These are phyloP conservation scores for Smittium culicis DNA, from an alignment of 371 early-diverging fungal genomes.

Conservation along the genomic window DNA sequence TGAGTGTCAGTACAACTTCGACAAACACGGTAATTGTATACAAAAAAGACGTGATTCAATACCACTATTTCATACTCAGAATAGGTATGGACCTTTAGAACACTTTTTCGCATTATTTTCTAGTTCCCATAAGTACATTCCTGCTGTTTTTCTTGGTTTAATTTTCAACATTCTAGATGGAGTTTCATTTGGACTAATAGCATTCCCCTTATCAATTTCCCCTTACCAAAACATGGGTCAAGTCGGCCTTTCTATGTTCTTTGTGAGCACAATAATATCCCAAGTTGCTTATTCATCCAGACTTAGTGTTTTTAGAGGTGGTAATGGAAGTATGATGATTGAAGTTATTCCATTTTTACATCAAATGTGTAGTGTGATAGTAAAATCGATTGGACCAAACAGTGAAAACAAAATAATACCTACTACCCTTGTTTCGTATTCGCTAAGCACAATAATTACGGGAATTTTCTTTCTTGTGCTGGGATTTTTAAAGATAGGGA, in stretches of 20 bases:
- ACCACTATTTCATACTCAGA: too few relatives aligned
- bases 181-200: slow-evolving; percentile 81
- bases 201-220: slow-evolving; percentile 66
- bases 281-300: slow-evolving; percentile 73
- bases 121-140: slow-evolving; percentile 52
- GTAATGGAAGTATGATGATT: slow-evolving; percentile 89
- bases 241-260: slow-evolving; percentile 86
- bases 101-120: too few relatives aligned
- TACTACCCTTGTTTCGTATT: too few relatives aligned
- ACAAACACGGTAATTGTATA: too few relatives aligned
- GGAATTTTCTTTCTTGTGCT: too few relatives aligned
- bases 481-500: too few relatives aligned
- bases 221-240: slow-evolving; percentile 66
- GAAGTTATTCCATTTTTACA: slow-evolving; percentile 89
- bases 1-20: too few relatives aligned
- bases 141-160: slow-evolving; percentile 77
- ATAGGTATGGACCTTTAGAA: too few relatives aligned
- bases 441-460: too few relatives aligned
- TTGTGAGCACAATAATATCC: slow-evolving; percentile 60
- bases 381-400: slow-evolving; percentile 55
- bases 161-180: slow-evolving; percentile 85
- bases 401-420: too few relatives aligned
- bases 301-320: slow-evolving; percentile 75
- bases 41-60: too few relatives aligned
- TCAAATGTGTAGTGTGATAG: slow-evolving; percentile 64